Percentiles rank a stretch among this genome's conserved stretches.
phyloP scores from a whole-genome alignment of 2,329 filamentous ascomycete genomes.

The Pyrenochaeta sp. region DNA sequence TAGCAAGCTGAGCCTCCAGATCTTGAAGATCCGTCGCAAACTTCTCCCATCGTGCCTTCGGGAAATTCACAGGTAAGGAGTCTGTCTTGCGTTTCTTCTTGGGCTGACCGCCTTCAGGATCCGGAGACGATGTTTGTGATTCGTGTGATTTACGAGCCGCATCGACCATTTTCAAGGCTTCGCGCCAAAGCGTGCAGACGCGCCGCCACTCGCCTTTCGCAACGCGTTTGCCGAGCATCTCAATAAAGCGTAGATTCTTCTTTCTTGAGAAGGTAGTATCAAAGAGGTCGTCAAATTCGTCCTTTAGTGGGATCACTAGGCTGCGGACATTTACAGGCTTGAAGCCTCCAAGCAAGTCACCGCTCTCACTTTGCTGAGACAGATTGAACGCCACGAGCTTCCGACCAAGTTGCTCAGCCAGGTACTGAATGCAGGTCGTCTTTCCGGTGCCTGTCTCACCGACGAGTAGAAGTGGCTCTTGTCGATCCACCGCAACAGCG shows the following conservation, averaged over 20 bases:
- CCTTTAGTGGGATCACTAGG: constrained; percentile 86
- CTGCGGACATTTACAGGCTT: constrained; percentile 93
- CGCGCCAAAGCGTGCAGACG: constrained; percentile 84
- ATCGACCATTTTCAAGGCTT: constrained; percentile 87
- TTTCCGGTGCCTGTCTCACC: constrained; percentile 99
- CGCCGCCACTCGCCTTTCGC: constrained; percentile 87
- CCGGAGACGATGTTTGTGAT: constrained; percentile 50
- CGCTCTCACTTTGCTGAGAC: constrained; percentile 96
- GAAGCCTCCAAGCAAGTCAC: constrained; percentile 94
- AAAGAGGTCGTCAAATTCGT: constrained; percentile 93
- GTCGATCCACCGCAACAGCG: constrained; percentile 78
- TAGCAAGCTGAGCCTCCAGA: constrained; percentile 80
- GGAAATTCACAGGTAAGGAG: constrained; percentile 56
- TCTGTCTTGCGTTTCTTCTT: constrained; percentile 76
- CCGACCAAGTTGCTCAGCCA: constrained; percentile 83
- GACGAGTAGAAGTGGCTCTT: constrained; percentile 93
- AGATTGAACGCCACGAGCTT: constrained; percentile 93
- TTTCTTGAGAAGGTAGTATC: constrained; percentile 84
- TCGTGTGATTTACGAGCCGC: constrained; percentile 50
- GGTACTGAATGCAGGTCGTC: constrained; percentile 92
- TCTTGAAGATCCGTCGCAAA: constrained; percentile 79
- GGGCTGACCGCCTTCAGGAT: constrained; percentile 65
- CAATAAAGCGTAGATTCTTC: constrained; percentile 83
- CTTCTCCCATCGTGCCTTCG: constrained; percentile 79
- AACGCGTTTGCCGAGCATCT: constrained; percentile 80